These are phyloP conservation scores for Amanita pseudoporphyria DNA, from an alignment of 768 basidiomycete species.

Conservation along the genomic window DNA sequence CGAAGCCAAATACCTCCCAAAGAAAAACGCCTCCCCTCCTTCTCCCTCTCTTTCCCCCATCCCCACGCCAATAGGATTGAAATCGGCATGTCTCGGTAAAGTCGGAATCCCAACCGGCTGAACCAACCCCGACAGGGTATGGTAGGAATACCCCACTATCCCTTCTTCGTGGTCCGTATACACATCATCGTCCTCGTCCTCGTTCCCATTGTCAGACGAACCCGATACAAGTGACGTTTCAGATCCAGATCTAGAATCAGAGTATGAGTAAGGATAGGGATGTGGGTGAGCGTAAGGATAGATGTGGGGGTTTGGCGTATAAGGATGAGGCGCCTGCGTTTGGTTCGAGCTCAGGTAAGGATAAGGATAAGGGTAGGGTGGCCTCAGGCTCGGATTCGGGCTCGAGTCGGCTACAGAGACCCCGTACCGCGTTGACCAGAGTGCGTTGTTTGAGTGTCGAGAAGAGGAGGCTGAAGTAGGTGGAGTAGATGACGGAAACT, in stretches of 20 bases:
- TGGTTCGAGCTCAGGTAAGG: neutral
- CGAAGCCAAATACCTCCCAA: slow-evolving; percentile 3
- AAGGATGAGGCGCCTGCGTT: neutral
- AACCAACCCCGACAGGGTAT: neutral
- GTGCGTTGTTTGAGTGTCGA: neutral
- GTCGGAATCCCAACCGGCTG: neutral
- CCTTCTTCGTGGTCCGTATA: neutral
- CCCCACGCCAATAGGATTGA: neutral
- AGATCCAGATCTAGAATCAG: neutral
- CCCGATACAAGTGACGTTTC: neutral
- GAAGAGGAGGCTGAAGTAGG: neutral
- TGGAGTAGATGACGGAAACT: neutral
- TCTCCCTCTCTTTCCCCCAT: neutral
- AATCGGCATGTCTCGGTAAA: neutral
- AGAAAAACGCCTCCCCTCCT: neutral
- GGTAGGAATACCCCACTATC: neutral
- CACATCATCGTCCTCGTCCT: neutral
- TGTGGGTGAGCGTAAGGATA: neutral
- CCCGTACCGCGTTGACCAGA: too few relatives aligned
- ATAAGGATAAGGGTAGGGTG: neutral
- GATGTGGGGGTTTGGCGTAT: neutral
- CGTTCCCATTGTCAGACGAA: neutral
- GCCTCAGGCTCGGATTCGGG: neutral
- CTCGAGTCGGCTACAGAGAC: neutral
- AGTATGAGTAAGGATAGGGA: neutral